Evolutionary conservation across 306 rosid genomes (phyloP), one percentile per base, ranked within the genome.

Genomic region (Cucurbita pepo): DNA sequence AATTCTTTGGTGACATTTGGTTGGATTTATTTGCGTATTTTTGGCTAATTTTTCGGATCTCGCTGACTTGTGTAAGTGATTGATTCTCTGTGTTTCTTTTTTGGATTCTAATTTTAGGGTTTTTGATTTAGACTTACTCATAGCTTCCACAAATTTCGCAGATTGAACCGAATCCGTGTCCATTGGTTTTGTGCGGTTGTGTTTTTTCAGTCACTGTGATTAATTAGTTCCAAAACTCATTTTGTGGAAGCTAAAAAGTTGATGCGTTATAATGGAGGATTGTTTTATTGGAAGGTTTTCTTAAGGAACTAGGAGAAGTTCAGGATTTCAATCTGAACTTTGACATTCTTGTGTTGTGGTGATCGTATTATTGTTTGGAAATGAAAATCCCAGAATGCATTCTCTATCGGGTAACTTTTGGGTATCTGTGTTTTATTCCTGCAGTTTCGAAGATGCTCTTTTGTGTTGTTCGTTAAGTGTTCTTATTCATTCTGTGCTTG

Each of bases 41-140:
- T 72, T 55, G 15, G 66, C 87, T 10, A 60, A 5, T 40, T 66
- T 45, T 78, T 58, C 79, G 82, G 82, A 75, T 79, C 82, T 41
- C 62, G 75, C 72, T 81, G 78, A 82, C 78, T 59, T 71, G 8
- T 72, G 22, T 57, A 9, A 58, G 76, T 54, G 25, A 52, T 38
- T 40, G 30, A 13, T 63, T 72, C 44, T 51, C 25, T 76, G 34
- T 30, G n/a, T 52, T 60, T 13, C 36, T 60, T 6, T 1, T 15
- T 62, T 8, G 3, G 21, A 19, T 48, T 45, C 82, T 81, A 79
- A 70, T 56, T 83, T 81, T 75, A 56, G 85, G 79, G 71, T 52
- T 56, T 73, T 70, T 44, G 21, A 75, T 80, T 63, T 64, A 54
- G 83, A 73, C 82, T 82, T 56, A 54, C 80, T 78, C 79, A 37